A percentile compares a stretch with the other conserved stretches of the same genome.
phyloP scores from a whole-genome alignment of 2,329 filamentous ascomycete species.

The Aspergillus pseudoterreus region DNA sequence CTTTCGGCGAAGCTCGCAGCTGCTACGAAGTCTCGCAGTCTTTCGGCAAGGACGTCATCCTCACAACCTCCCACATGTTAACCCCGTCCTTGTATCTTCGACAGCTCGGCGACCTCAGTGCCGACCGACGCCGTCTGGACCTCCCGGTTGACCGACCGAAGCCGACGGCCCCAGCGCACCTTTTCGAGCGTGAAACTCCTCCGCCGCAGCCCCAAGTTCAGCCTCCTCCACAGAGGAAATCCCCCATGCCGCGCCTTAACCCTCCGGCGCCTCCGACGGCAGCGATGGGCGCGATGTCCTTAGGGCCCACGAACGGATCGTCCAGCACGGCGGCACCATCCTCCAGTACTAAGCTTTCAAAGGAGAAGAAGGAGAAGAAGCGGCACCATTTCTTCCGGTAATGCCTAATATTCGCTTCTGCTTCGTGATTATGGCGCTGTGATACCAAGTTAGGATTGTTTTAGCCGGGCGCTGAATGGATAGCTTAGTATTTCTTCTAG shows the following conservation, averaged over 20 bases:
- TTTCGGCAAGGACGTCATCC: slow-evolving; percentile 75
- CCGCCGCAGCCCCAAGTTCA: slow-evolving; percentile 46
- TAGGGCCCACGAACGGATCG: slow-evolving; percentile 19
- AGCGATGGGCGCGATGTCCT: slow-evolving; percentile 34
- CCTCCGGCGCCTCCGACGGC: slow-evolving; percentile 29
- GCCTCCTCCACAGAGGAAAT: slow-evolving; percentile 13
- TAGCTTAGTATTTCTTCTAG: background rate
- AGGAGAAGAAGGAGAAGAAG: slow-evolving; percentile 50
- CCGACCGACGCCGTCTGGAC: slow-evolving; percentile 70
- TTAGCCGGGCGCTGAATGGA: slow-evolving; percentile 9
- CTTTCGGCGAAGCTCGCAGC: slow-evolving; percentile 80
- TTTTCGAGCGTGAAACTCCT: slow-evolving; percentile 69
- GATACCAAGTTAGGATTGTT: slow-evolving; percentile 28
- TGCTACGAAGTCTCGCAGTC: slow-evolving; percentile 82
- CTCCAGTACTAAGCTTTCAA: slow-evolving; percentile 27
- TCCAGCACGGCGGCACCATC: slow-evolving; percentile 11
- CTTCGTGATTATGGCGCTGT: slow-evolving; percentile 24
- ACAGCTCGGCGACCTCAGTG: slow-evolving; percentile 75
- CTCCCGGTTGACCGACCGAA: slow-evolving; percentile 77
- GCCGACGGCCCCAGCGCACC: slow-evolving; percentile 76
- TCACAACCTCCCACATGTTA: slow-evolving; percentile 89
- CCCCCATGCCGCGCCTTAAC: slow-evolving; percentile 19
- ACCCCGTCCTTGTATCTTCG: slow-evolving; percentile 78
- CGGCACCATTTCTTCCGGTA: slow-evolving; percentile 54
- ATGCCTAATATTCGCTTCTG: slow-evolving; percentile 3